phyloP scores from a whole-genome alignment of 192 early-diverging fungal species.

The Coemansia sp. region DNA sequence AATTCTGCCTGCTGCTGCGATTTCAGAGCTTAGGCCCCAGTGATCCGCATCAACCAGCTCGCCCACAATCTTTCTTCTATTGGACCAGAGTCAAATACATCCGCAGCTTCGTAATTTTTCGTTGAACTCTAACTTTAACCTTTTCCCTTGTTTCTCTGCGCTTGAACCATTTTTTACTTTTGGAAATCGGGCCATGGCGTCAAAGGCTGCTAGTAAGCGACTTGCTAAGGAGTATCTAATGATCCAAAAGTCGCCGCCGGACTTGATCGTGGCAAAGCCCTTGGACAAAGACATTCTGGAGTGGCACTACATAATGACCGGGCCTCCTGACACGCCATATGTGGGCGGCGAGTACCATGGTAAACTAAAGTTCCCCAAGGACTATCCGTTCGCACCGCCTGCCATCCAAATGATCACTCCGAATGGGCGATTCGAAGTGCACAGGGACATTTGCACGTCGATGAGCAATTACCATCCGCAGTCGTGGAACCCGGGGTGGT shows the following conservation, averaged over 20 bases:
- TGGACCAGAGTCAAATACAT: not conserved
- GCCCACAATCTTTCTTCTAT: not conserved
- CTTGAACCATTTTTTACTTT: not conserved
- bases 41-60: not conserved
- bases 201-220: constrained; percentile 71
- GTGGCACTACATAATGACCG: constrained; percentile 95
- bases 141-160: not conserved
- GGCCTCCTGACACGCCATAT: constrained; percentile 83
- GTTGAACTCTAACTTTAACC: not conserved
- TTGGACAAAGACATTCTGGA: constrained; percentile 94
- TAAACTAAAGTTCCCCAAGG: constrained; percentile 83
- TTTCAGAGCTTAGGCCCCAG: constrained; percentile 16
- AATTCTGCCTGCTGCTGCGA: constrained; percentile 8
- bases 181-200: constrained; percentile 59
- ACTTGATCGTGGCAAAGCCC: constrained; percentile 87
- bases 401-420: constrained; percentile 76
- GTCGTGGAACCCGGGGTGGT: constrained; percentile 97
- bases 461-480: constrained; percentile 95
- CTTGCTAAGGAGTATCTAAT: constrained; percentile 75
- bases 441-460: constrained; percentile 92
- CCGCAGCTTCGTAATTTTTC: not conserved
- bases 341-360: constrained; percentile 89
- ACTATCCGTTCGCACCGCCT: constrained; percentile 94
- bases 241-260: constrained; percentile 76
- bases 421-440: constrained; percentile 85